Base-by-base conservation (phyloP, 805 yeast genomes). In the Kluyveromyces siamensis region DNA sequence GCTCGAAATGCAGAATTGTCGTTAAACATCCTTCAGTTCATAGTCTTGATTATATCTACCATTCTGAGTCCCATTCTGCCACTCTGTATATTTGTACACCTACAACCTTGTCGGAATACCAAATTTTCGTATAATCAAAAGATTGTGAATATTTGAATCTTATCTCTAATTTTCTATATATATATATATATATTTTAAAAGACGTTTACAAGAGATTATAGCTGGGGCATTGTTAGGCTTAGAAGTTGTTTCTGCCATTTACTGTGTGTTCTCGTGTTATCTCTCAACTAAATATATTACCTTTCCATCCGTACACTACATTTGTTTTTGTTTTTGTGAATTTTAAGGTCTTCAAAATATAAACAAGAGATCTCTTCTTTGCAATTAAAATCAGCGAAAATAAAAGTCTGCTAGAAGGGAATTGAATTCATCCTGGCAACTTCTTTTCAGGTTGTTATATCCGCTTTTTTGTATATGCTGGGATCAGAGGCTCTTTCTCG, bases 121-220 rank as follows among this genome's bases (percentile, higher is more conserved):
- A 40, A 19, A 46, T 41, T 41, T 41, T 37, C 35, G 35, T 8
- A 37, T 17, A 37, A n/a, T 49, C 45, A 8, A 37, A 44, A 16
- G 48, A 43, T n/a, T 50, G 44, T 8, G 41, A 43, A 8, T 48
- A 40, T 38, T 48, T 48, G 14, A 49, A 52, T 27, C 45, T 48
- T 17, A 42, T 52, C 6, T 21, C 25, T 21, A 21, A 6, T 21
- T 4, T 21, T 21, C n/a, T n/a, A n/a, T n/a, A n/a, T n/a, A n/a
- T n/a, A n/a, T n/a, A n/a, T n/a, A n/a, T n/a, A n/a, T n/a, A n/a
- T n/a, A n/a, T n/a, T n/a, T n/a, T n/a, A n/a, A n/a, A n/a, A n/a
- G n/a, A n/a, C n/a, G 25, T 4, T 3, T 21, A 21, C 6, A 21
- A 4, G 6, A 21, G 3, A 21, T 21, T 6, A 21, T 6, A 21